Conservation (phyloP, 1,284 basidiomycete genomes). For the Coniferiporia sulphurascens region DNA sequence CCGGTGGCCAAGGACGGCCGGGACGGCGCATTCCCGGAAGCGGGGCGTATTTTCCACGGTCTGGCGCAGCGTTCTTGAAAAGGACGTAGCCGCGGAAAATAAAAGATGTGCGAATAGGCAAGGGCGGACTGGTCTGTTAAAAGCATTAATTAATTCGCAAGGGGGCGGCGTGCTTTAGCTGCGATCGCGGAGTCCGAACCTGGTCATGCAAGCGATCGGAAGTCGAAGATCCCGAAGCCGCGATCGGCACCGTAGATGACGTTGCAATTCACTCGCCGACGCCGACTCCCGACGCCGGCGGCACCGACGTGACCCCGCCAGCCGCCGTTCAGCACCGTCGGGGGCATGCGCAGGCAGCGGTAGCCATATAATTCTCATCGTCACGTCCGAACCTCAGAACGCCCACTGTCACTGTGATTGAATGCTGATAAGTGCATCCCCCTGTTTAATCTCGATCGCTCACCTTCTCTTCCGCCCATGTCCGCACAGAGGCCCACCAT, state of each 20-base stretch:
- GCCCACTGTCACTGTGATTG: too few relatives aligned
- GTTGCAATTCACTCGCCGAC: background rate
- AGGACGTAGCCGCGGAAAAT: background rate
- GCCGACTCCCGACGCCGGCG: background rate
- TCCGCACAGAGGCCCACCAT: background rate
- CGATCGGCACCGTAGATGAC: background rate
- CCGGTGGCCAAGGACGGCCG: background rate
- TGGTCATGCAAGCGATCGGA: background rate
- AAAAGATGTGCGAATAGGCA: too few relatives aligned
- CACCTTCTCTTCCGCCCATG: background rate
- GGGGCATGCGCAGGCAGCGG: too few relatives aligned
- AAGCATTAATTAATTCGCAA: too few relatives aligned
- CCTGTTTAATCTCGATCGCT: background rate
- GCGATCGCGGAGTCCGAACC: background rate
- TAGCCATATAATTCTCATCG: too few relatives aligned
- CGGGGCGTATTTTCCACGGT: background rate
- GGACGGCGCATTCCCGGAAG: background rate
- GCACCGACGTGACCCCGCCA: background rate
- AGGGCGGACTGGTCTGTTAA: too few relatives aligned
- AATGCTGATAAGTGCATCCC: too few relatives aligned
- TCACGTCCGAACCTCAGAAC: too few relatives aligned
- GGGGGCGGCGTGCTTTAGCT: too few relatives aligned
- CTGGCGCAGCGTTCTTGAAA: background rate
- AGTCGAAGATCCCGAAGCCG: background rate
- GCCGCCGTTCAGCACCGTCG: too few relatives aligned